phyloP scores from a whole-genome alignment of 257 asterid genomes.

The Przewalskia tangutica region DNA sequence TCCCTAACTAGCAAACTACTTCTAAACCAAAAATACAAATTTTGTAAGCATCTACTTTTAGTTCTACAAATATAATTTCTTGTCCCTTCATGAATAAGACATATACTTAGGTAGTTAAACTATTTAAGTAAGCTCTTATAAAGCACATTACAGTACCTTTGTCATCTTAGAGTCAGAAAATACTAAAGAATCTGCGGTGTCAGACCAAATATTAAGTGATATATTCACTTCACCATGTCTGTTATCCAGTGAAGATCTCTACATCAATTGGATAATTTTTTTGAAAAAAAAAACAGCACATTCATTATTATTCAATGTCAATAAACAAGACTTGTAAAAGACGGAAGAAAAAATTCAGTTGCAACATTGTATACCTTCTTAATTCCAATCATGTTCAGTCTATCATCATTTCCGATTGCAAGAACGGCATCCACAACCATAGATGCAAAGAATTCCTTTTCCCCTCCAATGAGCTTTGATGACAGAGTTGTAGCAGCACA shows the following conservation, averaged over 20 bases:
- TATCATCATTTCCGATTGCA: constrained; percentile 81
- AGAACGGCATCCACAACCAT: constrained; percentile 97
- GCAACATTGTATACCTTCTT: constrained; percentile 49
- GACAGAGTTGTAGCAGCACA: constrained; percentile 98
- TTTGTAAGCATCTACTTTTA: neutral
- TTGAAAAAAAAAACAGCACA: too few species aligned
- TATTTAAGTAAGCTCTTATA: neutral
- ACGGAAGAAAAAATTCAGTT: neutral
- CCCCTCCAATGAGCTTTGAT: constrained; percentile 98
- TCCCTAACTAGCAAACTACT: too few species aligned
- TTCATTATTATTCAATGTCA: too few species aligned
- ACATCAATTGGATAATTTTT: neutral
- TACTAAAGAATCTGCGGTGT: too few species aligned
- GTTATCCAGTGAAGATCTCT: neutral
- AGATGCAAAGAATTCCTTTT: constrained; percentile 87
- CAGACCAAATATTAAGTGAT: neutral
- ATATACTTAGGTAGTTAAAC: neutral
- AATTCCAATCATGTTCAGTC: constrained; percentile 93
- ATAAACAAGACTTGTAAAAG: neutral
- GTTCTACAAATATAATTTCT: neutral
- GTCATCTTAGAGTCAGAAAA: too few species aligned
- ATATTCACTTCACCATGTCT: neutral
- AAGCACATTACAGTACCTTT: neutral
- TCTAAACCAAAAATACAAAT: neutral
- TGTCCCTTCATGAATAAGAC: neutral